Percentiles rank a stretch among this genome's conserved stretches.
Conservation (phyloP, 352 stramenopile genomes). For the Globisporangium cystogenes region DNA sequence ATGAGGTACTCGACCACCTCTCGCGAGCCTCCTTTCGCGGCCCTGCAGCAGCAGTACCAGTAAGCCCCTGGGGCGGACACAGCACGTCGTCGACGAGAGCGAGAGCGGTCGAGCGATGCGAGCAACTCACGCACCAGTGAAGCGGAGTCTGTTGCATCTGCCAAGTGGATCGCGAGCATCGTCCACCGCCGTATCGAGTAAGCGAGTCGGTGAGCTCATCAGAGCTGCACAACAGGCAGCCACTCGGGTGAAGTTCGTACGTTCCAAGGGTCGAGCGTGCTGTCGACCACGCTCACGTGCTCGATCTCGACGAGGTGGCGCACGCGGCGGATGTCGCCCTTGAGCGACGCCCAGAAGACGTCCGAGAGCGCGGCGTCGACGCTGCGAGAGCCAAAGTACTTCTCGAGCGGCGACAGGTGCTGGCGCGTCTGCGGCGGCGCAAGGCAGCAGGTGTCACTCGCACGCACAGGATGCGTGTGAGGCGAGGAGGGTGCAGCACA, state of each 20-base stretch:
- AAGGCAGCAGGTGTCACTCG: not conserved
- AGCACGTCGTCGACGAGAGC: not conserved
- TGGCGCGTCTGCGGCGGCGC: constrained; percentile 23
- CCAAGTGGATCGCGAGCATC: not conserved
- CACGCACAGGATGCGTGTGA: not conserved
- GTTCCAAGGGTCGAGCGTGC: constrained; percentile 60
- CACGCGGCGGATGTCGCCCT: constrained; percentile 52
- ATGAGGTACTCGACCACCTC: constrained; percentile 56
- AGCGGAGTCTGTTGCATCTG: constrained; percentile 65
- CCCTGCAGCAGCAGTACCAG: constrained; percentile 38
- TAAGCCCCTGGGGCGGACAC: not conserved
- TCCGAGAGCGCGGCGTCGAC: constrained; percentile 55
- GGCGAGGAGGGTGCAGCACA: not conserved
- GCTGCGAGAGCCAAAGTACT: constrained; percentile 47
- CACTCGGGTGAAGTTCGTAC: too few relatives aligned
- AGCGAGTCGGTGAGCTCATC: not conserved
- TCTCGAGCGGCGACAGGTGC: constrained; percentile 50
- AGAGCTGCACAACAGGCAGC: too few relatives aligned
- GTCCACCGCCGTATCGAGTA: not conserved
- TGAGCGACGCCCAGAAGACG: constrained; percentile 65
- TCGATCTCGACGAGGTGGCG: constrained; percentile 59
- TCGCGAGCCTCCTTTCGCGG: constrained; percentile 49
- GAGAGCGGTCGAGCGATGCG: not conserved
- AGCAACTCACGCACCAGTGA: constrained; percentile 35
- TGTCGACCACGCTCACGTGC: constrained; percentile 33